A percentile compares a stretch with the other conserved stretches of the same genome.
Evolutionary conservation across 2,329 filamentous ascomycete genomes (phyloP).

Genomic region (Colletotrichum somersetense): DNA sequence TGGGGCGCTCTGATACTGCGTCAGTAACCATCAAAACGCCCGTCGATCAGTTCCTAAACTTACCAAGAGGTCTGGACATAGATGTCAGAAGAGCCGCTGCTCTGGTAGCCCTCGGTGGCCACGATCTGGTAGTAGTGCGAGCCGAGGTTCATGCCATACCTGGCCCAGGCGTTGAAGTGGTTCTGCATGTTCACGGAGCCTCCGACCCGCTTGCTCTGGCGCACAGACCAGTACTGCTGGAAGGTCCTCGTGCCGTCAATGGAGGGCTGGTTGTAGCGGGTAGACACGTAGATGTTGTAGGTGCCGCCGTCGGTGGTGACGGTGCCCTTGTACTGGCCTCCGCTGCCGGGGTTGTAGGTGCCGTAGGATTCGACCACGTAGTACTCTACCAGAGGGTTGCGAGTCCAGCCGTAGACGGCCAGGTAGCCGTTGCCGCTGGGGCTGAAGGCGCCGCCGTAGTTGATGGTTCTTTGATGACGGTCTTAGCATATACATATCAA

Average conservation of each 20-base stretch:
- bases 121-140: conserved; percentile 66
- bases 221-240: conserved; percentile 65
- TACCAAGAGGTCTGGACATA: conserved; percentile 43
- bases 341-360: conserved; percentile 56
- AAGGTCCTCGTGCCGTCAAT: conserved; percentile 63
- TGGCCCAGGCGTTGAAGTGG: conserved; percentile 67
- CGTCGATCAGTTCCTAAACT: neutral
- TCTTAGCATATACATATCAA: neutral
- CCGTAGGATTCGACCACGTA: conserved; percentile 60
- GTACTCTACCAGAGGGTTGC: conserved; percentile 55
- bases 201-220: conserved; percentile 59
- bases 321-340: conserved; percentile 50
- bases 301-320: conserved; percentile 51
- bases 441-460: conserved; percentile 48
- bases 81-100: conserved; percentile 60
- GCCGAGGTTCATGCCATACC: conserved; percentile 59
- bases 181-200: conserved; percentile 64
- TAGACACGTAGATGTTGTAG: conserved; percentile 54
- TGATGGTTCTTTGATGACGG: conserved; percentile 37
- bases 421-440: conserved; percentile 59
- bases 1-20: neutral
- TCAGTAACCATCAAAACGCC: neutral
- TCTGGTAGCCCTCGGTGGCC: conserved; percentile 65
- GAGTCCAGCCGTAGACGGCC: conserved; percentile 58
- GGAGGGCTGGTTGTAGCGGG: conserved; percentile 56